Conservation (phyloP, 1,139 yeast species). For the Candida glucosophila region DNA sequence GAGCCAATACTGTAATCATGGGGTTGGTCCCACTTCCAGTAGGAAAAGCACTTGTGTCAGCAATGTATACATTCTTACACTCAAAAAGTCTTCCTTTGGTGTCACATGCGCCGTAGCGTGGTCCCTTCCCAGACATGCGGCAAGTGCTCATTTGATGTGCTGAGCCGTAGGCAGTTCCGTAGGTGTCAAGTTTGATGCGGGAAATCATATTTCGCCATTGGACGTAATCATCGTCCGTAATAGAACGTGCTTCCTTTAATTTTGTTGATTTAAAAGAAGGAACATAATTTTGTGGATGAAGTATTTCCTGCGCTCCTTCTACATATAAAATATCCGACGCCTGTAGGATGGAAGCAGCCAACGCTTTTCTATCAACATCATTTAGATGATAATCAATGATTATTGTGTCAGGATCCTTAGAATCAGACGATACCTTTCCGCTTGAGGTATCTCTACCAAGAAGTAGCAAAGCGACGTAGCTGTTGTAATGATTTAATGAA, state of each 20-base stretch:
- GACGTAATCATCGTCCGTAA: conserved; percentile 38
- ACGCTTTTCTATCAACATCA: conserved; percentile 36
- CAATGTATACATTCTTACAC: conserved; percentile 44
- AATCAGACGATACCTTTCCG: conserved; percentile 33
- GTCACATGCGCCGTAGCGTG: conserved; percentile 42
- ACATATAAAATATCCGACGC: conserved; percentile 43
- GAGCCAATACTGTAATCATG: conserved; percentile 36
- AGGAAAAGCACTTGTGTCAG: conserved; percentile 52
- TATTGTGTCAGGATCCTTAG: conserved; percentile 27
- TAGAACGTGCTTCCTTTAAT: conserved; percentile 34
- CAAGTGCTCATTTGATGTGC: conserved; percentile 60
- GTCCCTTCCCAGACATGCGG: conserved; percentile 45
- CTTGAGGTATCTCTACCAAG: conserved; percentile 41
- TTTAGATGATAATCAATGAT: conserved; percentile 32
- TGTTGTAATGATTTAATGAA: conserved; percentile 30
- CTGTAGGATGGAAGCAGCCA: conserved; percentile 30
- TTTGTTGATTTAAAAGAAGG: conserved; percentile 32
- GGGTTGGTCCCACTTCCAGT: conserved; percentile 56
- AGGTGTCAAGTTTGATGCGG: conserved; percentile 18
- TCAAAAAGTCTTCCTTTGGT: conserved; percentile 43
- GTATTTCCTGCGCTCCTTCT: conserved; percentile 42
- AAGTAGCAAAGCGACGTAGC: conserved; percentile 33
- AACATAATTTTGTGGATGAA: conserved; percentile 27
- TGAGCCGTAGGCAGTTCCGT: conserved; percentile 33
- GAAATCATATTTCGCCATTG: conserved; percentile 32